Base-by-base conservation (phyloP, 768 basidiomycete species). In the Suillus paluster region DNA sequence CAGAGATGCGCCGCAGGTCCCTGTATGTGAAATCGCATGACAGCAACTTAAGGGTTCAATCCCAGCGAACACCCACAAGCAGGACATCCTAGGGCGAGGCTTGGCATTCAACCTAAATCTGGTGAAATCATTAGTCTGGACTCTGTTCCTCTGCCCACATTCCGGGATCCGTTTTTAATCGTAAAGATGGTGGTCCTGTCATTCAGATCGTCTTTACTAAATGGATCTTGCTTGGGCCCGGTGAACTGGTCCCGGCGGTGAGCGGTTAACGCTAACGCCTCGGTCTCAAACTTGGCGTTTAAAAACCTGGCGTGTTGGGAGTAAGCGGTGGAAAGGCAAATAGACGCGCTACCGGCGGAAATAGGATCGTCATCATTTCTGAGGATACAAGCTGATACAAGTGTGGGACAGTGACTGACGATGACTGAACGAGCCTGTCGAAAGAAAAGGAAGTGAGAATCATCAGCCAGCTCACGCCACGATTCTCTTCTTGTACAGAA, bases 361-460 rank as follows among this genome's bases (percentile, higher is more conserved):
- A 30, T 3, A n/a, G 27, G 5, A 27, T 12, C 17, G 0, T 19
- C 5, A 10, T 19, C 9, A 10, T 30, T 17, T 10, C 23, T 25
- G 25, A 49, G 17, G n/a, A n/a, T n/a, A n/a, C n/a, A n/a, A n/a
- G n/a, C n/a, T 49, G 19, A 8, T 36, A 9, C 21, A 34, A 53
- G 12, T 34, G 33, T 49, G 48, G 17, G 27, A 49, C 12, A 9
- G n/a, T n/a, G n/a, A n/a, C n/a, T n/a, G n/a, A n/a, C n/a, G n/a
- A 19, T 30, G 48, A 48, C 10, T 10, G 17, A 19, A 50, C 30
- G 27, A 11, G 10, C 17, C 9, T 19, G 19, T 19, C 27, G 9
- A 49, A 25, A 25, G 48, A 30, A 50, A 50, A 50, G 49, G 49
- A 50, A 55, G 23, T 25, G 17, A 39, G 36, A 55, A 39, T 55